A percentile compares a stretch with the other conserved stretches of the same genome.
These are phyloP conservation scores for Saksenaea vasiformis DNA, from an alignment of 371 early-diverging fungal species.

Conservation along the genomic window DNA sequence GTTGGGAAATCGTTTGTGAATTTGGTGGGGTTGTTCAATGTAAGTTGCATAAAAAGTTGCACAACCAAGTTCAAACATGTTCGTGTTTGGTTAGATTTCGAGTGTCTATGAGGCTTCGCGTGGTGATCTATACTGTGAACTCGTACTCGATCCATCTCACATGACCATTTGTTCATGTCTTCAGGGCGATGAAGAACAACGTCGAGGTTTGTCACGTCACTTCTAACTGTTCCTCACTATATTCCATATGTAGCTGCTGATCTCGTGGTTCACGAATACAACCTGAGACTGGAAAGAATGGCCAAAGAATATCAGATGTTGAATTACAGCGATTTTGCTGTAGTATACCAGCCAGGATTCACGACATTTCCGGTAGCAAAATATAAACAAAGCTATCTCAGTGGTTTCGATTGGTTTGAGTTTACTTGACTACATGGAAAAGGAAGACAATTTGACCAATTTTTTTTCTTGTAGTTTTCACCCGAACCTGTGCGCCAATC, in stretches of 20 bases:
- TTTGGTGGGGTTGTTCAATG: constrained; percentile 61
- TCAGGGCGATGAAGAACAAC: constrained; percentile 42
- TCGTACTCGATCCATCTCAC: constrained; percentile 51
- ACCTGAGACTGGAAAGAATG: constrained; percentile 52
- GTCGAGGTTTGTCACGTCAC: constrained; percentile 36
- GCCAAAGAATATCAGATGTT: constrained; percentile 48
- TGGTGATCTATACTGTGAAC: constrained; percentile 59
- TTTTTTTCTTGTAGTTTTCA: constrained; percentile 58
- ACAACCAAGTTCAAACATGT: no score
- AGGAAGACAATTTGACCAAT: constrained; percentile 3
- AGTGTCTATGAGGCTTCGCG: constrained; percentile 60
- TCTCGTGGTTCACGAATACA: constrained; percentile 54
- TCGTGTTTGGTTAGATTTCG: constrained; percentile 42
- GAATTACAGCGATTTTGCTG: constrained; percentile 48
- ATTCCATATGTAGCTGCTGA: constrained; percentile 49
- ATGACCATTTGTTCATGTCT: constrained; percentile 60
- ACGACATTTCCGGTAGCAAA: constrained; percentile 54
- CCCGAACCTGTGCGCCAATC: constrained; percentile 65
- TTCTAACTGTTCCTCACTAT: background rate
- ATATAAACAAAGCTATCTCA: constrained; percentile 59
- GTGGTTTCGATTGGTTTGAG: constrained; percentile 65
- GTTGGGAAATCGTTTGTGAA: constrained; percentile 59
- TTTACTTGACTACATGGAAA: background rate
- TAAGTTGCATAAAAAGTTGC: no score
- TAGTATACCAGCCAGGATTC: constrained; percentile 65